Base-by-base conservation (phyloP, 2,329 filamentous ascomycete genomes). In the Pezicula radicicola region DNA sequence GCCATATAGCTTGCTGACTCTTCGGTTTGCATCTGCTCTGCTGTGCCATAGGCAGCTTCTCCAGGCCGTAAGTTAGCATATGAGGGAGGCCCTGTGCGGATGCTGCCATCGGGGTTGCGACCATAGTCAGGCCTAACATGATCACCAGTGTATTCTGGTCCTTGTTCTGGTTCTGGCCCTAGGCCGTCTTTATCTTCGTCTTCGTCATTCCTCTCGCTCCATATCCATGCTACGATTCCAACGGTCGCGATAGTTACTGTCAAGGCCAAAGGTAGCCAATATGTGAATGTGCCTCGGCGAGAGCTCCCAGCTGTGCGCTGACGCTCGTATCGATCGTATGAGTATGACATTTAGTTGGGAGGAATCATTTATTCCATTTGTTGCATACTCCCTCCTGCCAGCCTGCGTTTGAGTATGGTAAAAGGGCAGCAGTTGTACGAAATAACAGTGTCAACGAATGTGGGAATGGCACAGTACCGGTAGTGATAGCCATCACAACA, bases 201-300 rank as follows among this genome's bases (percentile, higher is more conserved):
- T 53, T 86, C 81, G 59, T 89, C 86, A 64, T 80, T 83, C 64
- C 90, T 87, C 73, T 96, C 91, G 69, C 88, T 95, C 91, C 91
- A 96, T 55, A 92, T 84, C 93, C 93, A 97, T 52, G 91, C 91
- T 48, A 87, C 92, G 45, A 96, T 74, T 33, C 92, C 91, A 50
- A 89, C 85, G 19, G 92, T 91, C 55, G 93, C 93, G 61, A 95
- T 84, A 44, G 91, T 92, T 53, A 96, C 84, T 46, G 92, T 97
- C 58, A 96, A 72, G 59, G 85, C 87, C 51, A 97, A 79, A 56
- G 93, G 93, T 54, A 96, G 83, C 90, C 92, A 97, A 73, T 95
- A 93, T 65, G 86, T 82, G 73, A 89, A 82, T 60, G 83, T 79
- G 67, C 79, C 76, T 70, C 80, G 76, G 72, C 81, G 68, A 68